Conservation (phyloP, 2,329 filamentous ascomycete genomes). For the Aspergillus cejpii region DNA sequence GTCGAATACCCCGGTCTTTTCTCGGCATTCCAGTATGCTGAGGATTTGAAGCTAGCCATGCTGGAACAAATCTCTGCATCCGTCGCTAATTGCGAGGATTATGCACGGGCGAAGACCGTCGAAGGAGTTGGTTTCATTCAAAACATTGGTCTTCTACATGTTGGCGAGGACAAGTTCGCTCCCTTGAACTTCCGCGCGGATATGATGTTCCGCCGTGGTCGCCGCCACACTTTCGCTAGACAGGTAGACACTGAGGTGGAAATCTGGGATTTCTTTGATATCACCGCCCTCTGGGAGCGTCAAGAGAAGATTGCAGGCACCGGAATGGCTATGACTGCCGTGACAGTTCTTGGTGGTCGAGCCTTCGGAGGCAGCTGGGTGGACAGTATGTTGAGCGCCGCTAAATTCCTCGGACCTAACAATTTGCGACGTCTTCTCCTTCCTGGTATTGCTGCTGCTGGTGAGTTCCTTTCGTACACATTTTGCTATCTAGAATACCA, state of each 20-base stretch:
- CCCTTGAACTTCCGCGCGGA: slow-evolving; percentile 84
- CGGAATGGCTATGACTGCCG: slow-evolving; percentile 87
- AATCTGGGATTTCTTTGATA: slow-evolving; percentile 87
- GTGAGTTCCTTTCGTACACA: slow-evolving; percentile 50
- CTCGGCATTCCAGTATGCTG: slow-evolving; percentile 81
- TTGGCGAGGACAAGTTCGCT: slow-evolving; percentile 72
- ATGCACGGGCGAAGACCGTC: slow-evolving; percentile 71
- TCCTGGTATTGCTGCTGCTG: slow-evolving; percentile 69
- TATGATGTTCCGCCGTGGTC: slow-evolving; percentile 79
- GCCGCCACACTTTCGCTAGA: slow-evolving; percentile 70
- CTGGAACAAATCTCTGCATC: slow-evolving; percentile 75
- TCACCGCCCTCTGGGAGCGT: slow-evolving; percentile 70
- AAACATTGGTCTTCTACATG: slow-evolving; percentile 76
- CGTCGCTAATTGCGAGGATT: slow-evolving; percentile 73
- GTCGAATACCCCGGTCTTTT: slow-evolving; percentile 83
- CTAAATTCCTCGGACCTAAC: slow-evolving; percentile 71
- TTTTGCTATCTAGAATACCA: slow-evolving; percentile 4
- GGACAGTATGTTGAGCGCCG: slow-evolving; percentile 74
- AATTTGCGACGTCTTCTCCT: slow-evolving; percentile 75
- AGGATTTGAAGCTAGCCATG: slow-evolving; percentile 88
- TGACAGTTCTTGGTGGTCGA: slow-evolving; percentile 74
- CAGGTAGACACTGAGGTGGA: slow-evolving; percentile 85
- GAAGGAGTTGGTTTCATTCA: slow-evolving; percentile 81
- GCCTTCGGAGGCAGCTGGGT: slow-evolving; percentile 83
- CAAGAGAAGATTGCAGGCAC: slow-evolving; percentile 95